Conservation (phyloP, 2,329 filamentous ascomycete species). For the Uncinocarpus reesii region DNA sequence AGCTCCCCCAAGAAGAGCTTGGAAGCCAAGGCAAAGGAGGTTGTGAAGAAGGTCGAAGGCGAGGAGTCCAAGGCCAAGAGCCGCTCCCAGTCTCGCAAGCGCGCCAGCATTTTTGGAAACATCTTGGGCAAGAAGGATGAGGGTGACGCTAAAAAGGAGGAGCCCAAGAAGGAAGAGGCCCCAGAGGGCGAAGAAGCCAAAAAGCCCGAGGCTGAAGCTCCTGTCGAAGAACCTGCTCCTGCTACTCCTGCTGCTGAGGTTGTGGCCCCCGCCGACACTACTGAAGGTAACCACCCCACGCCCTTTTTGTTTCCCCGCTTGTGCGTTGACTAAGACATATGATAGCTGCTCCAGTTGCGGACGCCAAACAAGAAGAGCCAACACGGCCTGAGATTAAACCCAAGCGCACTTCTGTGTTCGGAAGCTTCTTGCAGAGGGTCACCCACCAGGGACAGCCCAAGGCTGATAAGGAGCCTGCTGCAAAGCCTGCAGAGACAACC, state of each 20-base stretch:
- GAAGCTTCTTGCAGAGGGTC: constrained; percentile 63
- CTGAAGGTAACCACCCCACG: constrained; percentile 20
- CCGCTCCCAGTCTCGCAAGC: constrained; percentile 50
- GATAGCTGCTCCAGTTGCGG: constrained; percentile 38
- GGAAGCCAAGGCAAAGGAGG: constrained; percentile 20
- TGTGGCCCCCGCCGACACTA: constrained; percentile 34
- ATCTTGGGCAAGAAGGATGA: constrained; percentile 54
- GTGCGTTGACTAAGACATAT: constrained; percentile 16
- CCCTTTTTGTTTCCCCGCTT: not conserved
- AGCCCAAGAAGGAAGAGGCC: constrained; percentile 29
- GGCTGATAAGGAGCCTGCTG: constrained; percentile 40
- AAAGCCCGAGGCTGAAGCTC: constrained; percentile 29
- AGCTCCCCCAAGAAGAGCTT: constrained; percentile 20
- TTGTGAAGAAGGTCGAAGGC: constrained; percentile 26
- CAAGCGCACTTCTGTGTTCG: constrained; percentile 81
- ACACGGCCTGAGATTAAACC: constrained; percentile 36
- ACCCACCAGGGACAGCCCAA: constrained; percentile 34
- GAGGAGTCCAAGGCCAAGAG: constrained; percentile 45
- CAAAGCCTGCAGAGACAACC: constrained; percentile 39
- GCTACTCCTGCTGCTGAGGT: constrained; percentile 23
- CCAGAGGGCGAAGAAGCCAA: constrained; percentile 28
- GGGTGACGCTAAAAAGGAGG: constrained; percentile 30
- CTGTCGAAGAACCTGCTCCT: constrained; percentile 35
- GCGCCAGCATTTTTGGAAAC: constrained; percentile 47
- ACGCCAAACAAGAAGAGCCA: constrained; percentile 43